Evolutionary conservation across 1,284 basidiomycete species (phyloP).

Genomic region (Melampsora abietis-canadensis): DNA sequence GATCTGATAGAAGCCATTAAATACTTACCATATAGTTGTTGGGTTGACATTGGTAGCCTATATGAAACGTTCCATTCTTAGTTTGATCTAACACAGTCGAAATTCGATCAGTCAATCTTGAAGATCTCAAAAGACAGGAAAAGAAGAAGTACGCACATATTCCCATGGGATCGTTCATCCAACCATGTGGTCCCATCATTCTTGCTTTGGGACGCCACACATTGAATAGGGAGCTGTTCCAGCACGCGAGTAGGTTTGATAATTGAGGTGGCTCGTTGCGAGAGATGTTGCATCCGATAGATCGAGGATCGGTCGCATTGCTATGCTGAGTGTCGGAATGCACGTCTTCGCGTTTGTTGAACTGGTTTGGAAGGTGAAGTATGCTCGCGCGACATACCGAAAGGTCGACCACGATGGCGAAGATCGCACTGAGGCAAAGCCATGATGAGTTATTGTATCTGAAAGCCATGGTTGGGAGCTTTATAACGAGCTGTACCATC

Average conservation of each 20-base stretch:
- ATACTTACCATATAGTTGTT: conserved; percentile 31
- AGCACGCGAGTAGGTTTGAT: conserved; percentile 44
- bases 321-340: neutral
- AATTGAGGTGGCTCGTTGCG: conserved; percentile 37
- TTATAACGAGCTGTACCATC: too few relatives aligned
- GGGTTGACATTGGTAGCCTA: conserved; percentile 48
- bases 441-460: neutral
- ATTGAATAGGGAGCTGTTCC: conserved; percentile 46
- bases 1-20: neutral
- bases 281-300: conserved; percentile 15
- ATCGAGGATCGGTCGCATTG: neutral
- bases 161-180: conserved; percentile 49
- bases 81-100: conserved; percentile 19
- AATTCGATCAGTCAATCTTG: neutral
- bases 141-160: conserved; percentile 42
- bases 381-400: neutral
- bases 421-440: neutral
- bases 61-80: conserved; percentile 45
- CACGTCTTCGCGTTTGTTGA: neutral
- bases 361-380: neutral
- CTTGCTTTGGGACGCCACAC: conserved; percentile 47
- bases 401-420: neutral
- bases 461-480: too few relatives aligned
- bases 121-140: neutral
- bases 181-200: conserved; percentile 47